Base-by-base conservation (phyloP, 2,329 filamentous ascomycete genomes). In the Pseudogymnoascus sp. region DNA sequence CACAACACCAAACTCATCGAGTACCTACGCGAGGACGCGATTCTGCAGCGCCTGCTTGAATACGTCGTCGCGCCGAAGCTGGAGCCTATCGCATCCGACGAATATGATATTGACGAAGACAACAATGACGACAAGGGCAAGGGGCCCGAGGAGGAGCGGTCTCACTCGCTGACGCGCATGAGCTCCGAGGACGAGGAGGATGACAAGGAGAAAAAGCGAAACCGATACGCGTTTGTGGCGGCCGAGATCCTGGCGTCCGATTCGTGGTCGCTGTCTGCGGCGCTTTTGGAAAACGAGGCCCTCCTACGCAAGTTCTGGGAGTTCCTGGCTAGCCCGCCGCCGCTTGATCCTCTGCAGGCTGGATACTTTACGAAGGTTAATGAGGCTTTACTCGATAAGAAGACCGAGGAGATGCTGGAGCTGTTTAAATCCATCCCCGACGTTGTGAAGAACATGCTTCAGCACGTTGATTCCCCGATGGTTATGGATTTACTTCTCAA, bases 351-450 rank as follows among this genome's bases (percentile, higher is more conserved):
- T 37, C 81, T 97, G 5, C 93, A 97, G 75, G 93, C 94, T 16
- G 92, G 92, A 70, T 99, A 99, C 73, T 99, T 99, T 73, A 97
- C 93, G 61, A 99, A 97, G 73, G 92, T 99, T 71, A 97, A 97
- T 74, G 94, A 99, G 76, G 89, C 91, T n/a, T 78, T 99, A 18
- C 88, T 99, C 61, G 94, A 97, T 73, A 95, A 94, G 76, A 97
- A 97, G 81, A 97, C 95, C 5, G 90, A 95, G 70, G 93, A 97
- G 65, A 99, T 97, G 93, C 80, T 97, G 66, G 85, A 87, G 16
- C 86, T 99, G 64, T 85, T 99, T 74, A 95, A 91, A 73, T 87
- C 85, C 1, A 77, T 96, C 57, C 88, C 94, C 34, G 84, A 87
- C 60, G 89, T 94, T 39, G 85, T 99, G 20, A 81, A 89, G 11